Base-by-base conservation (phyloP, 108 stramenopile genomes). In the Pseudonitzschia multiseries region DNA sequence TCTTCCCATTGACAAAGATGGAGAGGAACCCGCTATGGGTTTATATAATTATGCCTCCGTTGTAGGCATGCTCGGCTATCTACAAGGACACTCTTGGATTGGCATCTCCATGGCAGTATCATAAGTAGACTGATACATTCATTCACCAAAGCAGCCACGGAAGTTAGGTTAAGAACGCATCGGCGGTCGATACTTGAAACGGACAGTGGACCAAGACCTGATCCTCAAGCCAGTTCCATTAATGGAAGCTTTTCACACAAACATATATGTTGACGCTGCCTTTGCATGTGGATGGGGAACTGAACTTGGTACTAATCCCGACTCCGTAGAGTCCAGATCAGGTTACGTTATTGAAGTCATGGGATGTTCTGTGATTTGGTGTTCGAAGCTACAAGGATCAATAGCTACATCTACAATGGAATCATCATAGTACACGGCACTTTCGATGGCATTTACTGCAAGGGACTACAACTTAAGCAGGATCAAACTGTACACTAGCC, bases 31-130 rank as follows among this genome's bases (percentile, higher is more conserved):
- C 24, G 4, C 53, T 6, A 2, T 5, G 5, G 8, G 24, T 5
- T 2, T 5, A 4, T 54, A 5, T 79, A 68, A 36, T 24, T 80
- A 83, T 62, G 51, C 62, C 3, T 74, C 76, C 21, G 57, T 85
- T 41, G 68, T 86, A 32, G 86, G 86, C 60, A 79, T 81, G 81
- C 48, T 87, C 64, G 28, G 81, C 53, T 87, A 87, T 48, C 70
- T 87, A 24, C 24, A 76, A 21, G 69, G 48, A 0, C 76, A 85
- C 52, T 68, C 81, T 43, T 24, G 84, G 8, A 76, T 73, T 31
- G 81, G 79, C 51, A 71, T 86, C 22, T 57, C 77, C 1, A 83
- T 71, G 57, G 79, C 82, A 15, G 82, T 83, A 1, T 52, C 61
- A 53, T 72, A 80, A 57, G 60, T 44, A 15, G 72, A 73, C 28